Conservation (phyloP, 2,329 filamentous ascomycete genomes). For the Hymenoscyphus linearis region DNA sequence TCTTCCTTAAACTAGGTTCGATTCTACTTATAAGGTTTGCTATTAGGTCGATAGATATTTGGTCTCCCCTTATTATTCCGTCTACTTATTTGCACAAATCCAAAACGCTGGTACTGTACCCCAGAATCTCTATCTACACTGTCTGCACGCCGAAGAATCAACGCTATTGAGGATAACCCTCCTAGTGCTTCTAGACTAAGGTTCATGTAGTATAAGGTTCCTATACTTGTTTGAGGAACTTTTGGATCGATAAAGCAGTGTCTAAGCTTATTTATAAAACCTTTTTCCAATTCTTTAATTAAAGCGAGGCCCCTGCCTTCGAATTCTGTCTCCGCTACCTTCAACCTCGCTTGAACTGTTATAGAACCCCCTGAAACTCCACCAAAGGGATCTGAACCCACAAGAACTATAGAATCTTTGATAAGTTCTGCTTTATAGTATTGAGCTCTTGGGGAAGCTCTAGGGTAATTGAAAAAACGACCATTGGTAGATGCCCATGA, state of each 20-base stretch:
- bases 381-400: not conserved
- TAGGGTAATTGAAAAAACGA: too few relatives aligned
- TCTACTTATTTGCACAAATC: not conserved
- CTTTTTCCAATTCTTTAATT: too few relatives aligned
- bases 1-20: too few relatives aligned
- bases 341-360: not conserved
- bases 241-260: not conserved
- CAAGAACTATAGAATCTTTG: not conserved
- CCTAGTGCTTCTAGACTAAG: not conserved
- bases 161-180: too few relatives aligned
- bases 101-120: not conserved
- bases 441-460: too few relatives aligned
- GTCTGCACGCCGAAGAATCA: not conserved
- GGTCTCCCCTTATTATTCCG: not conserved
- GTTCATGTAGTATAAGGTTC: not conserved
- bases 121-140: not conserved
- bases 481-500: too few relatives aligned
- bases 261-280: not conserved
- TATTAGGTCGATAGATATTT: too few relatives aligned
- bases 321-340: not conserved
- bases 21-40: too few relatives aligned
- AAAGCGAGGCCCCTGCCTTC: not conserved
- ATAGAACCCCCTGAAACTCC: not conserved
- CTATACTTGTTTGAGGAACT: not conserved
- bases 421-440: not conserved